Conservation (phyloP, 1,284 basidiomycete genomes). For the Ceratobasidium sp. region DNA sequence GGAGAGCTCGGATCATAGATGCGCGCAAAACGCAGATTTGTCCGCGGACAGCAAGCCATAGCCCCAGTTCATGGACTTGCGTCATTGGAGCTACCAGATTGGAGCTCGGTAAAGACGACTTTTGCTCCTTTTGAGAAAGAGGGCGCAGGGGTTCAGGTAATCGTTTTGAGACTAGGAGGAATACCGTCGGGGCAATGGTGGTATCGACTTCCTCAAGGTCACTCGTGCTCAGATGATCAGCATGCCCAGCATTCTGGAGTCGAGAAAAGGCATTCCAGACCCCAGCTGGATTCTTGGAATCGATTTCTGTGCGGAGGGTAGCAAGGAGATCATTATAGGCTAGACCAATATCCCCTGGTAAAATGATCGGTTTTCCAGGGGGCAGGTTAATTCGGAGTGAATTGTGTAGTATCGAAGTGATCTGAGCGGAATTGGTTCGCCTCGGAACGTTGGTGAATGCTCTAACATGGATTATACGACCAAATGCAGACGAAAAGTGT, state of each 20-base stretch:
- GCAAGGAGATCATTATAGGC: conserved; percentile 20
- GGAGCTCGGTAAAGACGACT: not conserved
- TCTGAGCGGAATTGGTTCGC: not conserved
- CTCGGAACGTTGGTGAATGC: not conserved
- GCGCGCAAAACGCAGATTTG: conserved; percentile 9
- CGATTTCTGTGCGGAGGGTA: not conserved
- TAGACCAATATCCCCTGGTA: conserved; percentile 5
- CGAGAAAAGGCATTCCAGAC: not conserved
- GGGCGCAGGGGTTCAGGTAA: not conserved
- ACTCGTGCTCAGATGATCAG: not conserved
- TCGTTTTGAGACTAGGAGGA: not conserved
- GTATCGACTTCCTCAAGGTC: conserved; percentile 1
- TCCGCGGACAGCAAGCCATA: conserved; percentile 18
- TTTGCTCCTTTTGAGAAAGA: not conserved
- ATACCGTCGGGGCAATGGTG: not conserved
- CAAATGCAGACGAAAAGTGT: not conserved
- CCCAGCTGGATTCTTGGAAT: not conserved
- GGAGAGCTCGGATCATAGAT: conserved; percentile 11
- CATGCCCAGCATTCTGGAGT: conserved; percentile 11
- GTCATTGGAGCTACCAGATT: not conserved
- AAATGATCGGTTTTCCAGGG: not conserved
- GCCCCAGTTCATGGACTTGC: not conserved
- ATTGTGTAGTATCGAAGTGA: not conserved
- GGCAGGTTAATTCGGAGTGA: conserved; percentile 6
- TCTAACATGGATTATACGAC: not conserved